Conservation (phyloP, 805 yeast genomes). For the Huiozyma naganishii region DNA sequence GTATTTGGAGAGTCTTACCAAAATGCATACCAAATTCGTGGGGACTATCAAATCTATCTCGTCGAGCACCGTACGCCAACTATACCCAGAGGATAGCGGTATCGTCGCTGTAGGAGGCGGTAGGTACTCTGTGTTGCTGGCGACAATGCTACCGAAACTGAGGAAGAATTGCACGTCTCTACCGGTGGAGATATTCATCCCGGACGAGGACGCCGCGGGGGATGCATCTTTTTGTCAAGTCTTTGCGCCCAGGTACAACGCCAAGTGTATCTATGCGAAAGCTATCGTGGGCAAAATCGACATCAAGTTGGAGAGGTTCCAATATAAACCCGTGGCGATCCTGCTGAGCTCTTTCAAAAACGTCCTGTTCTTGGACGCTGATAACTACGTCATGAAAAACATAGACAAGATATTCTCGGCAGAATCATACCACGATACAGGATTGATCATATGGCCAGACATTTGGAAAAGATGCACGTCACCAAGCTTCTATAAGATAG, state of each 20-base stretch:
- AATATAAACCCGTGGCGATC: constrained; percentile 61
- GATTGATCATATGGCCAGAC: constrained; percentile 66
- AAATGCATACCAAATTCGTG: constrained; percentile 1
- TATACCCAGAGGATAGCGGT: constrained; percentile 38
- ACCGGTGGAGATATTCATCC: constrained; percentile 78
- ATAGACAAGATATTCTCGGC: constrained; percentile 36
- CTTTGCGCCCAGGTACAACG: constrained; percentile 53
- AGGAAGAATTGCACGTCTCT: constrained; percentile 55
- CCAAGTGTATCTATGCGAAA: constrained; percentile 47
- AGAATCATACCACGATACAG: constrained; percentile 37
- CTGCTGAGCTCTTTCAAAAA: constrained; percentile 69
- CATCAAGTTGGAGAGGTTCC: constrained; percentile 39
- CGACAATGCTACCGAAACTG: constrained; percentile 41
- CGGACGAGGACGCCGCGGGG: constrained; percentile 59
- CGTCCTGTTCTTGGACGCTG: constrained; percentile 66
- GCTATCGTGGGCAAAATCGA: constrained; percentile 30
- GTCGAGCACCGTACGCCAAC: not conserved
- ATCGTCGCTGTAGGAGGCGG: constrained; percentile 73
- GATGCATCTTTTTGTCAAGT: constrained; percentile 53
- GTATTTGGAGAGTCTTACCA: not conserved
- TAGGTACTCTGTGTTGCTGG: constrained; percentile 50
- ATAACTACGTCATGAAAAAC: constrained; percentile 43
- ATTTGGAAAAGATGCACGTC: constrained; percentile 63
- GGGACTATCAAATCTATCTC: not conserved
- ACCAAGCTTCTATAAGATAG: constrained; percentile 48